Evolutionary conservation across 176 grass and related monocot species (phyloP), one percentile per base, ranked within the genome.

Genomic region (Lolium multiflorum): DNA sequence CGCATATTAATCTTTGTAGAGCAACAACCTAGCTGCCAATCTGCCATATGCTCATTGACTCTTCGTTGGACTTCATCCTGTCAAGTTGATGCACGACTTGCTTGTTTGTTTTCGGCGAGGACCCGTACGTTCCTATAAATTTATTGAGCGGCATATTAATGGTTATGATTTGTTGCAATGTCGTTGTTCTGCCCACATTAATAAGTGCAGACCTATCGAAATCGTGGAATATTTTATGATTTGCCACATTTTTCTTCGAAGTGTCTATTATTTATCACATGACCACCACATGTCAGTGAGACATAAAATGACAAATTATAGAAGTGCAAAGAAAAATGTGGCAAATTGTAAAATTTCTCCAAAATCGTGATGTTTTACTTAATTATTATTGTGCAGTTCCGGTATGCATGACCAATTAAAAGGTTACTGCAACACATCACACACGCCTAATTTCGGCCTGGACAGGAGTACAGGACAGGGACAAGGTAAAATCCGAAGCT

Each of bases 11-110:
- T 66, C 1, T 47, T 50, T 48, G 52, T 71, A 86, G 75, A 74
- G 66, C 54, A 54, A 86, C 76, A 49, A 10, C 54, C 12, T 9
- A 86, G 65, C n/a, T n/a, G n/a, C n/a, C n/a, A n/a, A n/a, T n/a
- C 65, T 72, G 72, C 10, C 48, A 60, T 62, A 46, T 71, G 39
- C 12, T 47, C 49, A 46, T 6, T 57, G n/a, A n/a, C n/a, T 52
- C 10, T 9, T 7, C 14, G 16, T 75, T 62, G 57, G 77, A 80
- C 37, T 38, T 3, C 54, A 62, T 64, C 52, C 18, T 16, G 48
- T 60, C 66, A 70, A 25, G 39, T 39, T 6, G 16, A 4, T 54
- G 18, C 51, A 73, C 17, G 18, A 20, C 4, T 12, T 20, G 9
- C 14, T 73, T 72, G 13, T 41, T 26, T 39, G 9, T 25, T 60